Percentiles rank a stretch among this genome's conserved stretches.
These are phyloP conservation scores for Phytophthora lateralis DNA, from an alignment of 352 stramenopile species.

Conservation along the genomic window DNA sequence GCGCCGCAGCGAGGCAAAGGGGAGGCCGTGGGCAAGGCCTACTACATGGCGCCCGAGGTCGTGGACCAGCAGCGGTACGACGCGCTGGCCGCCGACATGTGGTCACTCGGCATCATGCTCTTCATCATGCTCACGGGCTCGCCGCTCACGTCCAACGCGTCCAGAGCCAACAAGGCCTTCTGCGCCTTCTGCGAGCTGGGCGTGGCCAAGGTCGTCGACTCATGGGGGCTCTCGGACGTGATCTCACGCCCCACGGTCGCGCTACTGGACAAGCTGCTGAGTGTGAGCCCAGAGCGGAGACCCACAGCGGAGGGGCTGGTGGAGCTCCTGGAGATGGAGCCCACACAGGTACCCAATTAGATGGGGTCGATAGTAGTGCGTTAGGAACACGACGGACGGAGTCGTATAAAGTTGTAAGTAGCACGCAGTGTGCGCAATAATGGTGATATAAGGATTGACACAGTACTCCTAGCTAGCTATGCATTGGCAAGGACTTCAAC, in stretches of 20 bases:
- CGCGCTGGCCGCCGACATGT: constrained; percentile 57
- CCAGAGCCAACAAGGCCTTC: constrained; percentile 40
- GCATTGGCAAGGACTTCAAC: too few species aligned
- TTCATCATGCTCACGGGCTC: constrained; percentile 72
- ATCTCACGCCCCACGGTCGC: constrained; percentile 19
- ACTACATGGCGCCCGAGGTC: constrained; percentile 70
- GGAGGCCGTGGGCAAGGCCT: constrained; percentile 48
- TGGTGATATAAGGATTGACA: background rate
- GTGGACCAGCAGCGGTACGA: constrained; percentile 42
- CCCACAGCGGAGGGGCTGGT: constrained; percentile 16
- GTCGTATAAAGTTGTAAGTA: background rate
- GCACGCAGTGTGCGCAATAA: background rate
- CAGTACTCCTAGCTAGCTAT: background rate
- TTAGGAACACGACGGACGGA: background rate
- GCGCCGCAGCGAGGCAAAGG: constrained; percentile 8
- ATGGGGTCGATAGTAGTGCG: background rate
- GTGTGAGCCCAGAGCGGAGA: constrained; percentile 1
- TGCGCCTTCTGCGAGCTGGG: constrained; percentile 40
- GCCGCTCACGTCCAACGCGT: constrained; percentile 41
- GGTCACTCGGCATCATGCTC: constrained; percentile 67
- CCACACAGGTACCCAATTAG: background rate
- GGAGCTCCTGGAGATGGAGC: constrained; percentile 26
- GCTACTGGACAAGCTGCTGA: constrained; percentile 17
- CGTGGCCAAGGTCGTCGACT: constrained; percentile 51
- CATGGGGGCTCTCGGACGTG: constrained; percentile 43